Evolutionary conservation across 371 early-diverging fungal genomes (phyloP), one percentile per base, ranked within the genome.

Genomic region (Mucor velutinosus): DNA sequence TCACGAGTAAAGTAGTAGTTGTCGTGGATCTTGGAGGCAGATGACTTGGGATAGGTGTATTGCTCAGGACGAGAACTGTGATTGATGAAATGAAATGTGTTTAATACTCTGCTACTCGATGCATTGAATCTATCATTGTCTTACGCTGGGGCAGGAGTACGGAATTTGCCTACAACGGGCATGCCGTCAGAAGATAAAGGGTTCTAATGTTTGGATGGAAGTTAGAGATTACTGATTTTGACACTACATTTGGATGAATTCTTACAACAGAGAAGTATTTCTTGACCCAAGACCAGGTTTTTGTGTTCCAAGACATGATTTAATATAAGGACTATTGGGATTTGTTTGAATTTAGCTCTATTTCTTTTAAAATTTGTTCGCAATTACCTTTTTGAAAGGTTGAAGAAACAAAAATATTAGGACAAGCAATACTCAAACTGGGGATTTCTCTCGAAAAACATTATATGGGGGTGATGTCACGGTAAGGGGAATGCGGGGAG

Each of bases 1-100:
- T 97, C 98, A 65, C 96, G 92, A 69, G 90, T 89, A 83, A 83
- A 96, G 86, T 97, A 97, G 68, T 90, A 88, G 88, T 96, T 95
- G 78, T 90, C 84, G 67, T 87, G 85, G 25, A 95, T 74, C 64
- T 86, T 88, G 67, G 88, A 89, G 43, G 88, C 88, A 23, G 72
- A 27, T 12, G 86, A 66, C 66, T 86, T 86, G 59, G 83, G 83
- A 51, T 85, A 82, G n/a, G 72, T 77, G 65, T 85, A 85, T 66
- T 83, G 76, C 67, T 78, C 79, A 39, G 83, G 81, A 62, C 84
- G 85, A 73, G 87, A 85, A 61, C 87, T 86, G 64, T 43, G 30
- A 14, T 43, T 58, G 19, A 35, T 51, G 14, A 1, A 12, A 37
- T 14, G 37, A 32, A 45, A n/a, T 15, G 53, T 53, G 23, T 29